A percentile compares a stretch with the other conserved stretches of the same genome.
phyloP scores from a whole-genome alignment of 2,329 filamentous ascomycete genomes.

The Cadophora gregata region DNA sequence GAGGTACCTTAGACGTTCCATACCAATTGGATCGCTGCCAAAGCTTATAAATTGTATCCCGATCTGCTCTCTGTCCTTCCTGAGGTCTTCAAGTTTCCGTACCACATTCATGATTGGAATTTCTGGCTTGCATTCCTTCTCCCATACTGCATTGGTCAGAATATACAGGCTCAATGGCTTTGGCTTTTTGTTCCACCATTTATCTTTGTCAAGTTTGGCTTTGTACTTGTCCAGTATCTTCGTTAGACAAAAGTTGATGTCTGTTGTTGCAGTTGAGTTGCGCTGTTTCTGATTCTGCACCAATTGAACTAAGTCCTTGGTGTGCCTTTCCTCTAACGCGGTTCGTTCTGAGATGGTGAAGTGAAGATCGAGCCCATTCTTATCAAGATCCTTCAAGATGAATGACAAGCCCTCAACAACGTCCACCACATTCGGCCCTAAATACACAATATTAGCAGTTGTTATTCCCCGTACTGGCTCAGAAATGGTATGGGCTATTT shows the following conservation, averaged over 20 bases:
- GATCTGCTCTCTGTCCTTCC: conserved; percentile 18
- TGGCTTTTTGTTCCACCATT: too few relatives aligned
- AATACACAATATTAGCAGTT: too few relatives aligned
- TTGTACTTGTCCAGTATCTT: too few relatives aligned
- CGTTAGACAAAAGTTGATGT: too few relatives aligned
- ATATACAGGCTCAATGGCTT: conserved; percentile 33
- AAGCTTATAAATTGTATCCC: conserved; percentile 37
- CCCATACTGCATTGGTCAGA: conserved; percentile 31
- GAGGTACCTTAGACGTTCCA: conserved; percentile 15
- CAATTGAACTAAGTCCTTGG: too few relatives aligned
- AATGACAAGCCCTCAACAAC: not conserved
- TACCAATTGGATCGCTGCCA: conserved; percentile 18
- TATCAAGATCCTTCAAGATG: not conserved
- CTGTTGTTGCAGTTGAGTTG: too few relatives aligned
- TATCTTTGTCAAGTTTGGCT: too few relatives aligned
- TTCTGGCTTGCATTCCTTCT: not conserved
- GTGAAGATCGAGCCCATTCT: not conserved
- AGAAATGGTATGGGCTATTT: too few relatives aligned
- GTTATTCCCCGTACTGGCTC: too few relatives aligned
- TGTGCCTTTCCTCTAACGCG: too few relatives aligned
- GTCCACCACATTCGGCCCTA: not conserved
- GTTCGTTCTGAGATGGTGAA: not conserved
- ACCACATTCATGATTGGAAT: conserved; percentile 21
- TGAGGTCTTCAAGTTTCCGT: conserved; percentile 4
- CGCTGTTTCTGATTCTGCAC: too few relatives aligned